Evolutionary conservation across 441 rosid species (phyloP).

Genomic region (Aquilaria agallochum): DNA sequence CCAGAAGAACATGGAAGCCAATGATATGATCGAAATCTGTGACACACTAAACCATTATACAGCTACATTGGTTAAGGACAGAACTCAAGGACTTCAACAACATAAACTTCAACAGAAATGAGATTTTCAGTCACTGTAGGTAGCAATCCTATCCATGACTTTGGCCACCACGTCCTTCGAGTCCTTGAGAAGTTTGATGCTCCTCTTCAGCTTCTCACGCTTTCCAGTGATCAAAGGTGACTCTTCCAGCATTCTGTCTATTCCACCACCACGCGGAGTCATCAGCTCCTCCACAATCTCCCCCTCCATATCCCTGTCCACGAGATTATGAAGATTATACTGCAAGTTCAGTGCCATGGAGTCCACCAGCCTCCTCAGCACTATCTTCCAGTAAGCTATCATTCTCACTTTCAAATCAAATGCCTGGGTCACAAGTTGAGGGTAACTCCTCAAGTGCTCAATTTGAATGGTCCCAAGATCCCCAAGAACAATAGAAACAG

Average conservation of each 20-base stretch:
- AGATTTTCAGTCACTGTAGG: too few species aligned
- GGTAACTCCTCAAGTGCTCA: not conserved
- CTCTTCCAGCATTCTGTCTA: slow-evolving; percentile 22
- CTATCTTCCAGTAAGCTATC: slow-evolving; percentile 16
- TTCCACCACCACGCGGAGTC: slow-evolving; percentile 13
- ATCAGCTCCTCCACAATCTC: slow-evolving; percentile 18
- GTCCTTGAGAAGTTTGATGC: slow-evolving; percentile 24
- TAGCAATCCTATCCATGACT: slow-evolving; percentile 9
- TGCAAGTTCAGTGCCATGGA: slow-evolving; percentile 20
- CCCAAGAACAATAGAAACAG: not conserved
- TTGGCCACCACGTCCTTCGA: slow-evolving; percentile 24
- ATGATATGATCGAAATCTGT: too few species aligned
- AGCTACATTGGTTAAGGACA: too few species aligned
- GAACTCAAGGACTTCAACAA: too few species aligned
- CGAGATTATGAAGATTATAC: slow-evolving; percentile 15
- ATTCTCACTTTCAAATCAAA: slow-evolving; percentile 31
- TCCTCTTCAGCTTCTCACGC: slow-evolving; percentile 27
- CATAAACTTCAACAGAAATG: too few species aligned
- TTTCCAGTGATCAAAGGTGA: slow-evolving; percentile 7
- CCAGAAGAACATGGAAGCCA: too few species aligned
- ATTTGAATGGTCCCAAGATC: slow-evolving; percentile 13
- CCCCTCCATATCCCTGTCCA: slow-evolving; percentile 19
- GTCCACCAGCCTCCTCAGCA: slow-evolving; percentile 28
- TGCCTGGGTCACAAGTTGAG: slow-evolving; percentile 15
- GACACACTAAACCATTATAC: too few species aligned